These are phyloP conservation scores for Talaromyces atroroseus DNA, from an alignment of 2,329 filamentous ascomycete species.

Conservation along the genomic window DNA sequence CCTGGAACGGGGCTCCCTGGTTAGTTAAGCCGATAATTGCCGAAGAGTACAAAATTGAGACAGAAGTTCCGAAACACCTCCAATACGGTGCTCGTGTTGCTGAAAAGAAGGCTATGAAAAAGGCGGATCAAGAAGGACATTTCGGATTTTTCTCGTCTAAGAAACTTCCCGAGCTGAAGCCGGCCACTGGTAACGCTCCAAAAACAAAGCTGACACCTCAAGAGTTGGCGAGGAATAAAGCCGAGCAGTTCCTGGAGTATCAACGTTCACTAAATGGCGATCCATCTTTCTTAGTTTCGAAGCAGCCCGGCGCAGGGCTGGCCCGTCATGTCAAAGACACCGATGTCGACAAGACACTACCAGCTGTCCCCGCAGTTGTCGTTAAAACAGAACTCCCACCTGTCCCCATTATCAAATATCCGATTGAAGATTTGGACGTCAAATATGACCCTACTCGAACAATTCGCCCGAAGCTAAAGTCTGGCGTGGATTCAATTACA, in stretches of 20 bases:
- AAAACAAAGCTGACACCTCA: conserved; percentile 52
- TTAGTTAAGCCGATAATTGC: conserved; percentile 84
- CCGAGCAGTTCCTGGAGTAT: conserved; percentile 46
- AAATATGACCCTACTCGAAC: conserved; percentile 58
- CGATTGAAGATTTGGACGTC: conserved; percentile 88
- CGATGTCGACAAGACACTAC: conserved; percentile 30
- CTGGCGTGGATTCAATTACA: conserved; percentile 63
- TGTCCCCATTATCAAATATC: conserved; percentile 80
- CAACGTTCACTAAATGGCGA: conserved; percentile 42
- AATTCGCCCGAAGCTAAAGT: conserved; percentile 70
- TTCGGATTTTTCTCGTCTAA: conserved; percentile 48
- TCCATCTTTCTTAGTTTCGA: conserved; percentile 34
- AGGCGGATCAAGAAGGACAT: conserved; percentile 45
- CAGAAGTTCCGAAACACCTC: conserved; percentile 75
- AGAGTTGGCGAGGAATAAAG: conserved; percentile 42
- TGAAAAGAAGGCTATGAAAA: conserved; percentile 69
- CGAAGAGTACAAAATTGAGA: conserved; percentile 76
- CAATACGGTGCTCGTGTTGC: conserved; percentile 73
- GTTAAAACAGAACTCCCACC: conserved; percentile 52
- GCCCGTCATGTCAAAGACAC: conserved; percentile 26
- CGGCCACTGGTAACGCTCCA: conserved; percentile 59
- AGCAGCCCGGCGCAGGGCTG: conserved; percentile 22
- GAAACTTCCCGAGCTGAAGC: conserved; percentile 67
- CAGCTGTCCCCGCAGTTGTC: conserved; percentile 32
- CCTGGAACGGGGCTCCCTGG: conserved; percentile 97